phyloP scores from a whole-genome alignment of 192 early-diverging fungal genomes.

The Coemansia aciculifera region DNA sequence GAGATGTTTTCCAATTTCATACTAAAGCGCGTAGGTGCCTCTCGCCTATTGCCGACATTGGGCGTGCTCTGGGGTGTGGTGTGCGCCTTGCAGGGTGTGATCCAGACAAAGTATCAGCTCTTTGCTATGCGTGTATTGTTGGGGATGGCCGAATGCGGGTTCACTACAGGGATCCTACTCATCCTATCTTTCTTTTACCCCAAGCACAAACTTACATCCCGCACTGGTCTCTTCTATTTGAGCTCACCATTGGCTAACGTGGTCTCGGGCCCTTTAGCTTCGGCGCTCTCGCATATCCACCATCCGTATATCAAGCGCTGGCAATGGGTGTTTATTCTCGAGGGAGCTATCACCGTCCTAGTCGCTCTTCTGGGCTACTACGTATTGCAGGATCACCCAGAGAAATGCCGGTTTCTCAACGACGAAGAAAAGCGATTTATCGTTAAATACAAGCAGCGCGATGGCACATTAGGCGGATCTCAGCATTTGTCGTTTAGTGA shows the following conservation, averaged over 20 bases:
- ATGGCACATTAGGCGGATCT: conserved; percentile 45
- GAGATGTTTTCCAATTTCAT: conserved; percentile 52
- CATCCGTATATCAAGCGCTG: conserved; percentile 46
- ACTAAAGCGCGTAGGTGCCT: conserved; percentile 45
- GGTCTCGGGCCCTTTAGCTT: conserved; percentile 45
- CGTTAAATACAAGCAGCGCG: conserved; percentile 23
- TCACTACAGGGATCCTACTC: conserved; percentile 38
- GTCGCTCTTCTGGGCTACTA: conserved; percentile 37
- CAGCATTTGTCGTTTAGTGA: conserved; percentile 22
- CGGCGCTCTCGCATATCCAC: conserved; percentile 46
- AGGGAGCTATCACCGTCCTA: conserved; percentile 39
- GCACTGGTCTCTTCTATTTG: conserved; percentile 41
- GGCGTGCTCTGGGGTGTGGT: conserved; percentile 49
- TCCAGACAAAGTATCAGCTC: conserved; percentile 36
- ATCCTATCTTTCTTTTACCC: conserved; percentile 53
- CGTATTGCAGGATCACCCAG: conserved; percentile 49
- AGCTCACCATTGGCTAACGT: conserved; percentile 46
- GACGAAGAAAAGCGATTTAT: conserved; percentile 44
- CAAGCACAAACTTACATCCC: conserved; percentile 20
- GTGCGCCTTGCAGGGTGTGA: conserved; percentile 44
- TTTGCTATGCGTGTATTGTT: conserved; percentile 42
- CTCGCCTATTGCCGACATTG: conserved; percentile 39
- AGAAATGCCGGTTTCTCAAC: conserved; percentile 42
- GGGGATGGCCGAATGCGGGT: conserved; percentile 51
- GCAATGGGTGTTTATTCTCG: conserved; percentile 57